Conservation (phyloP, 225 moss, liverwort and hornwort species). For the Pleurozium schreberi region DNA sequence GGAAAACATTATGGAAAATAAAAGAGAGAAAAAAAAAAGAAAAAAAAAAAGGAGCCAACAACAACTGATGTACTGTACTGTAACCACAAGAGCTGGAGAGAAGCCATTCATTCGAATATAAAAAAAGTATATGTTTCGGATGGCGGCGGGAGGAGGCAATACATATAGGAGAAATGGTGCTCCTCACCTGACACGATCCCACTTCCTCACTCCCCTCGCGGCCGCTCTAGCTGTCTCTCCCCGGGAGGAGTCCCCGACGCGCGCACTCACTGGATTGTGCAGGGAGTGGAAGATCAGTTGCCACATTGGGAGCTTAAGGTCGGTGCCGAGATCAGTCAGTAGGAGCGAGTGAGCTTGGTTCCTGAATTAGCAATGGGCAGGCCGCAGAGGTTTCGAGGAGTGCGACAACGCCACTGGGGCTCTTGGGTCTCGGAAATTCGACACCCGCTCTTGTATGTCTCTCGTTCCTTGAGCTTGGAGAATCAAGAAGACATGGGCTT, state of each 20-base stretch:
- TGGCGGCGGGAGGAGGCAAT: background rate
- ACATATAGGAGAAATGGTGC: constrained; percentile 6
- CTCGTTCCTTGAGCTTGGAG: background rate
- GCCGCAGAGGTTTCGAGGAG: constrained; percentile 40
- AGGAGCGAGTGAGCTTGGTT: background rate
- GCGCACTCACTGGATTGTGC: background rate
- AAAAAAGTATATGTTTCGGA: background rate
- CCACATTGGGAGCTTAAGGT: background rate
- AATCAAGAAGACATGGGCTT: background rate
- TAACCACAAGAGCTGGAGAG: background rate
- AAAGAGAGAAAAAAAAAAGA: background rate
- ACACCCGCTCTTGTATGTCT: constrained; percentile 46
- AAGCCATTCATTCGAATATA: background rate
- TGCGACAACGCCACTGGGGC: constrained; percentile 55
- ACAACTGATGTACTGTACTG: background rate
- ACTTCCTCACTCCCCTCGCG: background rate
- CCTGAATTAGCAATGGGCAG: constrained; percentile 22
- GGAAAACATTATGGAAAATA: background rate
- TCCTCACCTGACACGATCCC: constrained; percentile 22
- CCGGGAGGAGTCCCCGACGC: background rate
- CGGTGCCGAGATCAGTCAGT: background rate
- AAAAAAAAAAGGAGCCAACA: background rate
- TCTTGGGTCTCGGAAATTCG: constrained; percentile 60
- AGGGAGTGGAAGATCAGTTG: background rate
- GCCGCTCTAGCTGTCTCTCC: background rate